These are phyloP conservation scores for Gossypium gossypioides DNA, from an alignment of 441 rosid species.

Conservation along the genomic window DNA sequence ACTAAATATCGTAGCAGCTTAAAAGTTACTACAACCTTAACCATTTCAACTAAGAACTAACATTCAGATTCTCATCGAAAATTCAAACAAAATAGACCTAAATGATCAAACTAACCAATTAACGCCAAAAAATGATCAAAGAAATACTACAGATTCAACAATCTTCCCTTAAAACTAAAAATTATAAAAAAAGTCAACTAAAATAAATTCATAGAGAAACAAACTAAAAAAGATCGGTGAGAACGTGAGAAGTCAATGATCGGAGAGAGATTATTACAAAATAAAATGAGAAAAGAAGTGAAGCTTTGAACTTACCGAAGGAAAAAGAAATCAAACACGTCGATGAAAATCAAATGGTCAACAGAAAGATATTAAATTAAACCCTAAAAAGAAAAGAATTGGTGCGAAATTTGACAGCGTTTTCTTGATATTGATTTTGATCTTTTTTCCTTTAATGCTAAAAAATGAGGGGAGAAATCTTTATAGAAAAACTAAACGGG, in stretches of 20 bases:
- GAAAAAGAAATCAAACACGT: background rate
- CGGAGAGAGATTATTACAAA: background rate
- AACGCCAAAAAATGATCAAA: background rate
- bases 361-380: too few relatives aligned
- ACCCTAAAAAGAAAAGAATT: too few relatives aligned
- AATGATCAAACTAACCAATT: background rate
- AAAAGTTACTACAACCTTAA: background rate
- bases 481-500: background rate
- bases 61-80: background rate
- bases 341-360: background rate
- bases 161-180: background rate
- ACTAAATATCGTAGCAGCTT: too few relatives aligned
- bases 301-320: slow-evolving; percentile 13
- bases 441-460: background rate
- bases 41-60: background rate
- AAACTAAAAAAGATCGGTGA: slow-evolving; percentile 15
- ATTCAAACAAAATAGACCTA: background rate
- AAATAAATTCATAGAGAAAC: background rate
- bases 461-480: background rate
- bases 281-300: background rate
- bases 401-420: too few relatives aligned
- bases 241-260: background rate
- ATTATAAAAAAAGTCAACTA: background rate
- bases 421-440: too few relatives aligned
- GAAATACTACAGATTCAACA: background rate